These are phyloP conservation scores for Gliomastix tumulicola DNA, from an alignment of 2,329 filamentous ascomycete species.

Conservation along the genomic window DNA sequence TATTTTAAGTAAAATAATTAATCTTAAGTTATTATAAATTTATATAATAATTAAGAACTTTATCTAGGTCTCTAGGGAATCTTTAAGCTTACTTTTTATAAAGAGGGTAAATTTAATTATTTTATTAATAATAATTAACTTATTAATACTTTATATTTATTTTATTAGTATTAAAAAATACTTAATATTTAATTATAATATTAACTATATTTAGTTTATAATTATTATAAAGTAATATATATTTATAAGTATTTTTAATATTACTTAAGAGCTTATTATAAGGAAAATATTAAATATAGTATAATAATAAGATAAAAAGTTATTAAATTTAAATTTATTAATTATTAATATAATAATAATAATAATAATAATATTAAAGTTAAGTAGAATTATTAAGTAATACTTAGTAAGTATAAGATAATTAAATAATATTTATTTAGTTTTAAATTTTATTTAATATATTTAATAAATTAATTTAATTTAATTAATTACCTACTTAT, in stretches of 20 bases:
- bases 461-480: background rate
- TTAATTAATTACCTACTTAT: background rate
- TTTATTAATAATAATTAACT: background rate
- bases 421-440: background rate
- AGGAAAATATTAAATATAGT: background rate
- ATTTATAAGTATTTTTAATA: background rate
- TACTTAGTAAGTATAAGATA: background rate
- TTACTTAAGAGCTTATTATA: background rate
- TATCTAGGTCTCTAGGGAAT: background rate
- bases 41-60: no score
- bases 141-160: background rate
- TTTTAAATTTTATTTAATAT: background rate
- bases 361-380: background rate
- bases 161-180: background rate
- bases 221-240: background rate
- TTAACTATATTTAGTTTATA: background rate
- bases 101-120: background rate
- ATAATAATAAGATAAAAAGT: background rate
- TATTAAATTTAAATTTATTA: background rate
- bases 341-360: background rate
- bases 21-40: no score
- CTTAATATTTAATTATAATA: conserved; percentile 1
- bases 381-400: background rate
- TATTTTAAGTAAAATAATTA: background rate
- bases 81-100: background rate